Evolutionary conservation across 2,329 filamentous ascomycete genomes (phyloP), one percentile per base, ranked within the genome.

Genomic region (Elsinoe necatrix): DNA sequence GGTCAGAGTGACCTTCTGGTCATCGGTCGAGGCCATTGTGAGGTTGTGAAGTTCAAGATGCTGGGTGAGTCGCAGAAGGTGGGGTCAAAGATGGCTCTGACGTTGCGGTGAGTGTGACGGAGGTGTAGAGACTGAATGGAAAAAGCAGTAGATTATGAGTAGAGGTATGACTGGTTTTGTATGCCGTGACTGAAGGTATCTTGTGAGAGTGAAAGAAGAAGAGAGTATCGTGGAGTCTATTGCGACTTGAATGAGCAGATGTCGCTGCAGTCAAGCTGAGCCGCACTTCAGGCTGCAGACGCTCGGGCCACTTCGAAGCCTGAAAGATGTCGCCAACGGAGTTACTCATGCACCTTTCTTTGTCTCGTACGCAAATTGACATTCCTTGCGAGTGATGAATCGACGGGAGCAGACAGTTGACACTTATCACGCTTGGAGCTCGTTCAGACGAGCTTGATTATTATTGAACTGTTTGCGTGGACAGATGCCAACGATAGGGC

Each of bases 1-100:
- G 61, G 71, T 71, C 25, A 77, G 70, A 62, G 68, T 71, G 62
- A 78, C 69, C 56, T 61, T 66, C 63, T 69, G 66, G 14, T 68
- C 62, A 52, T 65, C 66, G 52, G 62, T 59, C 59, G 64, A 60
- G 59, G 68, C 64, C 69, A 71, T 71, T 61, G 23, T 63, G 63
- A 54, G 48, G 25, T 50, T 42, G 31, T 50, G 50, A 43, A 25
- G 34, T 37, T 12, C 14, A 31, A 34, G 54, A 41, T 57, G 55
- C 61, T 48, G 23, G 48, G 39, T 59, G 35, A 31, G 45, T 57
- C 54, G 42, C 54, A 56, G 54, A 63, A 25, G 58, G 35, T 59
- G 47, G 35, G 52, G 31, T 52, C 39, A 41, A 18, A 56, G 57
- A 50, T 39, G 31, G 52, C 56, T 56, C 41, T 29, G 48, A 45